Percentiles rank a stretch among this genome's conserved stretches.
phyloP scores from a whole-genome alignment of 1,284 basidiomycete species.

The Vanrija sp. region DNA sequence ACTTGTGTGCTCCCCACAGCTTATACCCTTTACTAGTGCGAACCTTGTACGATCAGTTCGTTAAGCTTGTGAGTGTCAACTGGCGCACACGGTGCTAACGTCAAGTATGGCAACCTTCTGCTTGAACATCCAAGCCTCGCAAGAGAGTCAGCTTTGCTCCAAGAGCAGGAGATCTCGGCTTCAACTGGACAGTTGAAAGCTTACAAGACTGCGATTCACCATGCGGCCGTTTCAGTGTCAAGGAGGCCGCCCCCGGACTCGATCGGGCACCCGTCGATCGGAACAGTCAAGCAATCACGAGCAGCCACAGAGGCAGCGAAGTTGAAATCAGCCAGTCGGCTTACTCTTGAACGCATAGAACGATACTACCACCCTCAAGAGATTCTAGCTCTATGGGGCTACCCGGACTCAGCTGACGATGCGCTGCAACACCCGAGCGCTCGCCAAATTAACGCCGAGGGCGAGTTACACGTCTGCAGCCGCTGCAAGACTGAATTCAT shows the following conservation, averaged over 20 bases:
- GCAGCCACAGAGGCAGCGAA: slow-evolving; percentile 60
- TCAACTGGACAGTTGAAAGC: slow-evolving; percentile 33
- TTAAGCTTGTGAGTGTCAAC: slow-evolving; percentile 30
- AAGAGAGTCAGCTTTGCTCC: slow-evolving; percentile 29
- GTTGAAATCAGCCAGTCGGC: slow-evolving; percentile 56
- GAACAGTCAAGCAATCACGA: slow-evolving; percentile 67
- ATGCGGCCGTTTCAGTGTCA: slow-evolving; percentile 44
- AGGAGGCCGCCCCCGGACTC: slow-evolving; percentile 63
- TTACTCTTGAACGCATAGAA: slow-evolving; percentile 57
- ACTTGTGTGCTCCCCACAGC: not conserved
- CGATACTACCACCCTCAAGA: slow-evolving; percentile 59
- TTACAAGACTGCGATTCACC: slow-evolving; percentile 46
- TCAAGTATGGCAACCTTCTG: slow-evolving; percentile 33
- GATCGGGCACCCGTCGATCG: slow-evolving; percentile 67
- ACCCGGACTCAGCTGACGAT: slow-evolving; percentile 55
- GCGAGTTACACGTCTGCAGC: slow-evolving; percentile 65
- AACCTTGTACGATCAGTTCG: slow-evolving; percentile 37
- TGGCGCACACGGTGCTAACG: not conserved
- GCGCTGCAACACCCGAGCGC: slow-evolving; percentile 39
- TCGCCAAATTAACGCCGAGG: slow-evolving; percentile 53
- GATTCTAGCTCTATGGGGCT: slow-evolving; percentile 65
- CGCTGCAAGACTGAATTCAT: slow-evolving; percentile 67
- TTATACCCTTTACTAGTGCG: slow-evolving; percentile 19
- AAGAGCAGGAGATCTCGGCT: slow-evolving; percentile 39
- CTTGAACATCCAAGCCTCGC: slow-evolving; percentile 33